Percentiles rank a stretch among this genome's conserved stretches.
These are phyloP conservation scores for Neurospora sp. DNA, from an alignment of 495 filamentous ascomycete species.

Conservation along the genomic window DNA sequence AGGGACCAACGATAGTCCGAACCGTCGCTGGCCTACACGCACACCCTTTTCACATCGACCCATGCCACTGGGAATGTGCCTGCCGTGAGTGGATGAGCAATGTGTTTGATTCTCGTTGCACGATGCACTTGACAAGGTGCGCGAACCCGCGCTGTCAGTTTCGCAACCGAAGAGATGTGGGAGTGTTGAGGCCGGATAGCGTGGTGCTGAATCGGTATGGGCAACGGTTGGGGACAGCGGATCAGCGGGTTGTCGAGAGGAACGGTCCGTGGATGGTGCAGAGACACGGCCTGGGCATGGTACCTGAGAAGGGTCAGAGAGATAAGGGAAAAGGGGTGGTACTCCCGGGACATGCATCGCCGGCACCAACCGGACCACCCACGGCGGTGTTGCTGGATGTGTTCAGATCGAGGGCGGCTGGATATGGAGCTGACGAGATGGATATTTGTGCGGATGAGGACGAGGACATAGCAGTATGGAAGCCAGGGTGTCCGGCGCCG, in stretches of 20 bases:
- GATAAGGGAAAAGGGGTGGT: slow-evolving; percentile 1
- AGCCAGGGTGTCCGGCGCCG: slow-evolving; percentile 3
- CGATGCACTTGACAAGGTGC: slow-evolving; percentile 9
- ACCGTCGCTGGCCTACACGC: slow-evolving; percentile 16
- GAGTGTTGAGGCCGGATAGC: slow-evolving; percentile 4
- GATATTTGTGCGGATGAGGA: slow-evolving; percentile 8
- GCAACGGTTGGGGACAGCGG: slow-evolving; percentile 19
- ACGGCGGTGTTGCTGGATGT: not conserved
- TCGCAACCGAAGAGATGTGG: not conserved
- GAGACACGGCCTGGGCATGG: slow-evolving; percentile 13
- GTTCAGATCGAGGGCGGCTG: not conserved
- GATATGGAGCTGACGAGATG: not conserved
- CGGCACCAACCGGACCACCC: not conserved
- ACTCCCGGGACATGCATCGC: not conserved
- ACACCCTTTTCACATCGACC: slow-evolving; percentile 15
- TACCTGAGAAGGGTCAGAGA: slow-evolving; percentile 5
- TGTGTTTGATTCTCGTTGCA: slow-evolving; percentile 5
- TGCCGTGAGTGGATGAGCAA: slow-evolving; percentile 21
- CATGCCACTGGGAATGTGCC: slow-evolving; percentile 17
- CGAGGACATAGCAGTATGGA: not conserved
- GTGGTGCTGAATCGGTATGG: slow-evolving; percentile 21
- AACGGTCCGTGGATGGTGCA: slow-evolving; percentile 21
- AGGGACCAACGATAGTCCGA: slow-evolving; percentile 1
- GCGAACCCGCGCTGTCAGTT: slow-evolving; percentile 4
- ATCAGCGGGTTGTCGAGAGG: slow-evolving; percentile 13